Evolutionary conservation across 129 eudicot species (phyloP).

Genomic region (Solidago caesia): DNA sequence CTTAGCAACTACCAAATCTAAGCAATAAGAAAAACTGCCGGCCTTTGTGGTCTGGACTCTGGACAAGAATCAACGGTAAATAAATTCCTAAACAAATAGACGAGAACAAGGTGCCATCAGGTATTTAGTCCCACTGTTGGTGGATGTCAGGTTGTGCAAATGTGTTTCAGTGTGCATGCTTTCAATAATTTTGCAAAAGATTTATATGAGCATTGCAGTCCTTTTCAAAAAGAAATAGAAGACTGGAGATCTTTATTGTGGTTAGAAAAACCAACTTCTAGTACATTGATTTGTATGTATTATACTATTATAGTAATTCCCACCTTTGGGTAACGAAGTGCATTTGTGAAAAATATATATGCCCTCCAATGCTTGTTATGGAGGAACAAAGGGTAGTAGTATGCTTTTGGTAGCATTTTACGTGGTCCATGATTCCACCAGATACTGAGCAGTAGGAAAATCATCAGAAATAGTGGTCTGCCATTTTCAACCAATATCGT

Average conservation of each 20-base stretch:
- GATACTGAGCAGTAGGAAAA: not conserved
- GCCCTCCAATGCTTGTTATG: too few species aligned
- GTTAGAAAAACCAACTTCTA: not conserved
- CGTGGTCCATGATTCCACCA: not conserved
- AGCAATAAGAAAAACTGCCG: not conserved
- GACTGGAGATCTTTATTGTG: not conserved
- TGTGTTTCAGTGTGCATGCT: not conserved
- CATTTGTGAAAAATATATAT: too few species aligned
- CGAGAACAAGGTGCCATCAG: not conserved
- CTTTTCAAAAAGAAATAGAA: not conserved
- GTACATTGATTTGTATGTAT: not conserved
- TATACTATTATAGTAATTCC: not conserved
- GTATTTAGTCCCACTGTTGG: not conserved
- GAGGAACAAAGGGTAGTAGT: not conserved
- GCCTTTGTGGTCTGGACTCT: not conserved
- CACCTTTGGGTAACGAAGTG: not conserved
- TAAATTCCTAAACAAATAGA: not conserved
- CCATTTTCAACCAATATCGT: not conserved
- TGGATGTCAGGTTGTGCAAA: not conserved
- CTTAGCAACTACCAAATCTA: not conserved
- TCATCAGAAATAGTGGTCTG: not conserved
- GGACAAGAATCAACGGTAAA: not conserved
- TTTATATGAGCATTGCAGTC: not conserved
- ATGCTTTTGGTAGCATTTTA: not conserved
- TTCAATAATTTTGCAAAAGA: not conserved